Evolutionary conservation across 805 yeast genomes (phyloP), one percentile per base, ranked within the genome.

Genomic region (Nakazawaea siamensis): DNA sequence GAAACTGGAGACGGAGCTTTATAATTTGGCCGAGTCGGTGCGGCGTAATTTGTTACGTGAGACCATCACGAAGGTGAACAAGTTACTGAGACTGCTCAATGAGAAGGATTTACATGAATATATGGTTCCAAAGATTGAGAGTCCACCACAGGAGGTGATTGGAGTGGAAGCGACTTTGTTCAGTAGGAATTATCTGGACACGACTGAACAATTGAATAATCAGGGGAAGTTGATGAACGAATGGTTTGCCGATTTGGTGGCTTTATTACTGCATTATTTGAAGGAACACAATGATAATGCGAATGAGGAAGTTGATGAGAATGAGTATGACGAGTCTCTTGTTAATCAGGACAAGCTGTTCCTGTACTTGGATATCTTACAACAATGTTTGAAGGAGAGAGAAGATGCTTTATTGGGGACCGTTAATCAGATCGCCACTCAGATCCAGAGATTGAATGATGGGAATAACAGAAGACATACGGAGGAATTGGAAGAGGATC

Each of bases 271-370:
- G 24, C 61, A 60, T n/a, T 75, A 75, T 0, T 61, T 82, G 5
- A 57, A 47, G 1, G 39, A 33, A 21, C 38, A 36, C 7, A 43
- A 37, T 4, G 53, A 43, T 11, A 43, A 34, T 2, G 54, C 43
- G 19, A 47, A 48, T 10, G 37, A 42, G 21, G 51, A 50, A 24
- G 75, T 77, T 3, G 75, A 78, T 34, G 87, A 88, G 11, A 81
- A 75, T 33, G 97, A 87, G 48, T 92, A 88, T 54, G 77, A 73
- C 10, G 70, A 68, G 4, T 77, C 94, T 0, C 60, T 90, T 32
- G 73, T 74, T 27, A 78, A 72, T 31, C 97, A 90, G 53, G 94
- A 81, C 39, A 65, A 70, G 39, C 80, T 80, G 0, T 73, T 74
- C 27, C 65, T 72, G 0, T 67, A 73, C 38, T 58, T 83, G 39